These are phyloP conservation scores for Auriscalpium vulgare DNA, from an alignment of 768 basidiomycete species.

Conservation along the genomic window DNA sequence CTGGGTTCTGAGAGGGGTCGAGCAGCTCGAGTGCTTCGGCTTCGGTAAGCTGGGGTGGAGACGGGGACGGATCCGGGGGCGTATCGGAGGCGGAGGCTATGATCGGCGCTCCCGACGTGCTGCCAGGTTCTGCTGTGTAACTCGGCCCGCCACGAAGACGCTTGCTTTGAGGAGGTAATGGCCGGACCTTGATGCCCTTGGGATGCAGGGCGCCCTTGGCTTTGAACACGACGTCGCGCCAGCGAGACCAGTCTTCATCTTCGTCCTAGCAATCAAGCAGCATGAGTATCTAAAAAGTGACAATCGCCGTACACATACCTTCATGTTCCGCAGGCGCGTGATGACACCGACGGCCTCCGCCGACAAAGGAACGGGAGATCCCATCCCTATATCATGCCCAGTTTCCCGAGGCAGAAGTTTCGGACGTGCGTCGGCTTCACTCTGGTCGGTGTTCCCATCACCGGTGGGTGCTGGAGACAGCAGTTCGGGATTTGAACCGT, in stretches of 20 bases:
- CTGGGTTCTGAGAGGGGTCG: conserved; percentile 2
- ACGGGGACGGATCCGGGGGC: neutral
- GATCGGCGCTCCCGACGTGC: neutral
- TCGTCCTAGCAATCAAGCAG: conserved; percentile 48
- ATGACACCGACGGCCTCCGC: conserved; percentile 74
- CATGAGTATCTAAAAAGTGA: neutral
- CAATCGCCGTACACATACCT: conserved; percentile 37
- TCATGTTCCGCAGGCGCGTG: conserved; percentile 71
- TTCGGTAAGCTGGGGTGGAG: conserved; percentile 29
- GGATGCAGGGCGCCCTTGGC: conserved; percentile 54
- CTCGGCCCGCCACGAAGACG: conserved; percentile 51
- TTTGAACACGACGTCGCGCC: conserved; percentile 79
- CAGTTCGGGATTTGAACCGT: neutral
- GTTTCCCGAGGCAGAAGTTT: conserved; percentile 76
- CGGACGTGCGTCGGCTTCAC: conserved; percentile 5
- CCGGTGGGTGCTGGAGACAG: neutral
- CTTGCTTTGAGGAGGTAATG: conserved; percentile 53
- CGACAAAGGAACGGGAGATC: conserved; percentile 75
- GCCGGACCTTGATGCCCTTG: conserved; percentile 30
- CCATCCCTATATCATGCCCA: conserved; percentile 82
- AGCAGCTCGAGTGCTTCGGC: conserved; percentile 40
- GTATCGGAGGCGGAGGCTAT: neutral
- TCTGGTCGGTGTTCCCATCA: neutral
- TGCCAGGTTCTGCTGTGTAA: neutral
- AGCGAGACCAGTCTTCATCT: conserved; percentile 82